A percentile compares a stretch with the other conserved stretches of the same genome.
phyloP scores from a whole-genome alignment of 306 rosid species.

The Canavalia ensiformis region DNA sequence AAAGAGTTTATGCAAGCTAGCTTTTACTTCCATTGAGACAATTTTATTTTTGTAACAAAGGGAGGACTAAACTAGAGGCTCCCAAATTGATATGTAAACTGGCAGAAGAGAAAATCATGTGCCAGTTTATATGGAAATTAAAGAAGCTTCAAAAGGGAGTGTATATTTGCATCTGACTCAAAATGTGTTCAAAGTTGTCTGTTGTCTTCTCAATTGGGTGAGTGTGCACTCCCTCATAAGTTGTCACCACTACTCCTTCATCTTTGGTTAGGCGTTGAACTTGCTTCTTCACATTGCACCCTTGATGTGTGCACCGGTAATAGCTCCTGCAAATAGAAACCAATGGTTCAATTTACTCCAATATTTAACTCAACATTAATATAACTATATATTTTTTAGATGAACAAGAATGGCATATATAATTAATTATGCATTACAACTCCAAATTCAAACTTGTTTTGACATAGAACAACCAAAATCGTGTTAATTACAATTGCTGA shows the following conservation, averaged over 20 bases:
- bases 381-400: no score
- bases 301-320: constrained; percentile 87
- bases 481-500: no score
- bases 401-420: background rate
- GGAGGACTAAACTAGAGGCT: constrained; percentile 34
- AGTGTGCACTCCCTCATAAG: constrained; percentile 88
- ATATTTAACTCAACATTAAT: no score
- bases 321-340: constrained; percentile 68
- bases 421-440: background rate
- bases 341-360: background rate
- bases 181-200: constrained; percentile 85
- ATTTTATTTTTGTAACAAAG: constrained; percentile 46
- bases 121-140: background rate
- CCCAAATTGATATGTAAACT: constrained; percentile 25
- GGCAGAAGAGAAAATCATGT: background rate
- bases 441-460: background rate
- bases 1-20: constrained; percentile 27
- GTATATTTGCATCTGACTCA: constrained; percentile 90
- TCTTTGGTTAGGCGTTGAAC: constrained; percentile 86
- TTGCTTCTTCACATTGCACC: constrained; percentile 95
- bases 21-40: constrained; percentile 28
- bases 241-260: constrained; percentile 87
- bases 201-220: constrained; percentile 82
- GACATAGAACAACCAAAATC: background rate
- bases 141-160: constrained; percentile 59